Evolutionary conservation across 2,329 filamentous ascomycete species (phyloP), one percentile per base, ranked within the genome.

Genomic region (Bipolaris oryzae): DNA sequence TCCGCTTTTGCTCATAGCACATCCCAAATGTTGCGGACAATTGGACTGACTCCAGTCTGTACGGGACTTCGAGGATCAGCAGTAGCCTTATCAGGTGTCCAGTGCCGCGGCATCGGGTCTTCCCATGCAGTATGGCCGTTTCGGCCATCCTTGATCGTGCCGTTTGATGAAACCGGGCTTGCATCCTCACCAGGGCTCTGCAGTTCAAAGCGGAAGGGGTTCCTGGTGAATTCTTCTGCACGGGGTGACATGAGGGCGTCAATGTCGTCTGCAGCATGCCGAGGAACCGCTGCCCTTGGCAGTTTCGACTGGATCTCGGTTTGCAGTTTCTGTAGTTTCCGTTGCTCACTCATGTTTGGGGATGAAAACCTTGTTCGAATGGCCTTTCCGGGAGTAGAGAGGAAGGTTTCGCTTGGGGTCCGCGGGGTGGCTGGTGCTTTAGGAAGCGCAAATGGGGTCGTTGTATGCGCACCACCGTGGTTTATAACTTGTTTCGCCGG

Each of bases 1-100:
- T 47, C 51, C 37, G 18, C 42, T 38, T 53, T 46, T 13, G 21
- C 60, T 83, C 82, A 92, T 75, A 93, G 79, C 49, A 92, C 80
- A 69, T 92, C 89, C 72, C 91, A 88, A 68, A 94, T 94, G 56
- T 88, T 92, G 54, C 90, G 82, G 49, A 87, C 86, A 58, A 94
- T 92, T 3, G 90, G 89, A 55, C 86, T 87, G 72, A 89, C 88
- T 37, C 90, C 89, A 68, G 85, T 86, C 11, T 88, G 90, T 0
- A 89, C 88, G 15, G 90, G 90, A 72, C 89, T 92, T 65, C 90
- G 80, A 13, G 90, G 90, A 70, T 93, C 81, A 10, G 84, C 82
- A 54, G 87, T 85, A 79, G 77, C 16, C 82, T 84, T 51, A 81
- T 87, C 71, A 83, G 88, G 47, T 83, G 75, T 31, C 79, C 80